Base-by-base conservation (phyloP, 2,329 filamentous ascomycete genomes). In the Pseudovirgaria hyperparasitica region DNA sequence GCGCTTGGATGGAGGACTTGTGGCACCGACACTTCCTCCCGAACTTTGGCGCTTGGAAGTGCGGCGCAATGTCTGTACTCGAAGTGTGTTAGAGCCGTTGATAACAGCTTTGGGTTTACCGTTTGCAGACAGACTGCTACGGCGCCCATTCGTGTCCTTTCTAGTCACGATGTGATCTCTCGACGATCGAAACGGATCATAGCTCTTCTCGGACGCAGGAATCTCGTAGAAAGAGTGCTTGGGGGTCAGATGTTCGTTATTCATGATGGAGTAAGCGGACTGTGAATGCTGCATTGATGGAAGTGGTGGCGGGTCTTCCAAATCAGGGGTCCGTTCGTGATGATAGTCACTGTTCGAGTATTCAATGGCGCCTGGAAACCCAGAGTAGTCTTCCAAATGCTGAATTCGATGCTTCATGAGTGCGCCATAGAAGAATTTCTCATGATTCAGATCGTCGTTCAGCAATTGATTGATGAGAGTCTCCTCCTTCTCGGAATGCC, bases 311-410 rank as follows among this genome's bases (percentile, higher is more conserved):
- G 51, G 29, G 25, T 55, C 48, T 5, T 34, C 29, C 9, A 30
- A 28, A n/a, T 29, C 28, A 5, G 29, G 41, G 5, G 43, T 45
- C 26, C 36, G 22, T 29, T 34, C 33, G 27, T 54, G 41, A 30
- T 94, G 87, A 42, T 92, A 90, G 45, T 96, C 87, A 52, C 85
- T 93, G 30, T 77, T 70, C 1, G 87, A 93, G 46, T 90, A 80
- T n/a, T 72, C 72, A 29, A 94, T 52, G 18, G 49, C 47, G 28
- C 59, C 60, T 13, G 80, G 70, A 16, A 76, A 74, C 32, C 78
- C 78, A 29, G 65, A 58, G 46, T 90, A 96, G 45, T 93, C 82
- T 48, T 96, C 86, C 2, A 92, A 55, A 40, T 90, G 77, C 35
- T 82, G 75, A 37, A 92, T 76, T 23, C 82, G 72, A 50, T 93